Conservation (phyloP, 2,329 filamentous ascomycete species). For the Pseudogymnoascus sp. region DNA sequence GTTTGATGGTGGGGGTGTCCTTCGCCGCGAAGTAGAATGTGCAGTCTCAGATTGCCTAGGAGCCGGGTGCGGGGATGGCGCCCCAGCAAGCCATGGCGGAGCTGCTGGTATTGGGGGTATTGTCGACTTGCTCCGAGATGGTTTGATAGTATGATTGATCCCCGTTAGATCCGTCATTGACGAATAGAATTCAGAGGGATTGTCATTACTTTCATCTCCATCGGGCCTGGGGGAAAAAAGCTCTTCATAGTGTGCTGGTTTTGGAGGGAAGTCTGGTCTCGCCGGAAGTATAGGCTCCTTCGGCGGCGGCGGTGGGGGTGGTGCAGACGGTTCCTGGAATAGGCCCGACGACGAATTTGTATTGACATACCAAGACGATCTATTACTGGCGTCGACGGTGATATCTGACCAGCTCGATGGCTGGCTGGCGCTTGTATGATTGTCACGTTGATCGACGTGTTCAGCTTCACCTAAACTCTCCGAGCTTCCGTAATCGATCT, state of each 20-base stretch:
- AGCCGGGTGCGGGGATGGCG: not conserved
- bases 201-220: not conserved
- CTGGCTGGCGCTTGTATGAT: slow-evolving; percentile 43
- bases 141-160: not conserved
- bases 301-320: not conserved
- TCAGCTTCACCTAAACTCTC: slow-evolving; percentile 16
- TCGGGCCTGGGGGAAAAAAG: not conserved
- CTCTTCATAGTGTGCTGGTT: not conserved
- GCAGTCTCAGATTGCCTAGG: not conserved
- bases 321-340: slow-evolving; percentile 16
- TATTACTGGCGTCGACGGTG: slow-evolving; percentile 47
- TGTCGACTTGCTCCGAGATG: not conserved
- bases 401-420: slow-evolving; percentile 56
- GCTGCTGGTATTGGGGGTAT: not conserved
- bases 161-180: not conserved
- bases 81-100: not conserved
- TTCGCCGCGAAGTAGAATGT: not conserved
- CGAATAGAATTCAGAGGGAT: not conserved
- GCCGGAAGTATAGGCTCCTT: not conserved
- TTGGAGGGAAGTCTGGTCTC: not conserved
- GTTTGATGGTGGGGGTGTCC: slow-evolving; percentile 15
- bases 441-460: slow-evolving; percentile 13
- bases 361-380: slow-evolving; percentile 25
- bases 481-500: slow-evolving; percentile 28
- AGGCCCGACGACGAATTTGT: slow-evolving; percentile 21